These are phyloP conservation scores for Arthrobotrys sinensis DNA, from an alignment of 2,329 filamentous ascomycete species.

Conservation along the genomic window DNA sequence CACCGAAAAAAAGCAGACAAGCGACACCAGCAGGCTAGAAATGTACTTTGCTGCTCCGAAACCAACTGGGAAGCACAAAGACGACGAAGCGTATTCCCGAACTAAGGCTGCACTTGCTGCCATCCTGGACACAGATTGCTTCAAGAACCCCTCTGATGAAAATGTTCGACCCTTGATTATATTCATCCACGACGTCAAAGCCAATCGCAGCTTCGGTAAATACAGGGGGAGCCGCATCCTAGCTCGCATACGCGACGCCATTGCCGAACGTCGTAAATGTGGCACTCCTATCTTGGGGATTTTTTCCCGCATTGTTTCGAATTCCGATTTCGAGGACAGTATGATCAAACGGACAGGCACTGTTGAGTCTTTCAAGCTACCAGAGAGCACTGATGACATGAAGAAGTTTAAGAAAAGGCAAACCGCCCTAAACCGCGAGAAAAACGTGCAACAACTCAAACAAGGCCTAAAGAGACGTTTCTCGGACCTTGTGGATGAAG, in stretches of 20 bases:
- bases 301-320: background rate
- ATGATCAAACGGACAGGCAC: background rate
- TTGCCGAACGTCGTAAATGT: background rate
- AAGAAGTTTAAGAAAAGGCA: background rate
- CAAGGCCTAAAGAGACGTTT: slow-evolving; percentile 6
- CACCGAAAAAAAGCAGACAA: background rate
- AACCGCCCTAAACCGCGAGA: background rate
- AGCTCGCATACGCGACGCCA: slow-evolving; percentile 20
- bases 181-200: background rate
- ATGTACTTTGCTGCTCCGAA: background rate
- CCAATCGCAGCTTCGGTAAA: no score
- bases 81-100: background rate
- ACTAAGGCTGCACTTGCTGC: slow-evolving; percentile 1
- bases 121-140: background rate
- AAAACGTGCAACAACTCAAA: slow-evolving; percentile 4
- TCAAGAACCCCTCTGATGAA: background rate
- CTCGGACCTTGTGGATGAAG: background rate
- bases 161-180: slow-evolving; percentile 1
- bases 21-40: background rate
- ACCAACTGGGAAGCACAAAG: background rate
- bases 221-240: background rate
- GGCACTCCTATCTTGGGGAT: slow-evolving; percentile 1
- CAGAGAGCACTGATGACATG: background rate
- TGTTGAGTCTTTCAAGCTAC: background rate
- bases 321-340: background rate